phyloP scores from a whole-genome alignment of 2,329 filamentous ascomycete species.

The Botrytis aclada region DNA sequence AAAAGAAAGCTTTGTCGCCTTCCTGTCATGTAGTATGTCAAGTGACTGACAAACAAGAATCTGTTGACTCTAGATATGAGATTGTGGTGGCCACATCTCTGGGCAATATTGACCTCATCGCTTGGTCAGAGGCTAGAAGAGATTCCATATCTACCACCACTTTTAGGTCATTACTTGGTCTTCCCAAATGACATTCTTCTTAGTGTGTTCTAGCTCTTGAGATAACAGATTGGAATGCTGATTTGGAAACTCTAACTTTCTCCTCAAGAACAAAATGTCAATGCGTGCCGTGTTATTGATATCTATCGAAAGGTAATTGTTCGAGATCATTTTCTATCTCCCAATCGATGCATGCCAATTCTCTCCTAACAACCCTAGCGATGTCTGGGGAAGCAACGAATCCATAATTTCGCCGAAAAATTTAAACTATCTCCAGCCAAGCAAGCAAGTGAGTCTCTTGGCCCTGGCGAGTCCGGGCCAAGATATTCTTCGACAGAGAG shows the following conservation, averaged over 20 bases:
- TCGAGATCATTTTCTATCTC: background rate
- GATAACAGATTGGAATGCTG: background rate
- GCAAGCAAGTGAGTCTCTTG: background rate
- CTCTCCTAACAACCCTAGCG: background rate
- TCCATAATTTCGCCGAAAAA: constrained; percentile 7
- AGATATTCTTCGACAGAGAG: background rate
- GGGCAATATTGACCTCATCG: background rate
- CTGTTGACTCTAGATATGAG: background rate
- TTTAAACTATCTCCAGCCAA: background rate
- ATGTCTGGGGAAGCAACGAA: background rate
- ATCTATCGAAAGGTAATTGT: background rate
- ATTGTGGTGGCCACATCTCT: background rate
- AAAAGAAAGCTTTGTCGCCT: background rate
- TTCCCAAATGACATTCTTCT: background rate
- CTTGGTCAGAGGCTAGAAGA: background rate
- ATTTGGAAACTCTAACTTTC: background rate
- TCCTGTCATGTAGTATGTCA: background rate
- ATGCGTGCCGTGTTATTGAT: background rate
- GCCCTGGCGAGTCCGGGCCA: background rate
- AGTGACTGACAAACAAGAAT: background rate
- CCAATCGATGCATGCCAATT: background rate
- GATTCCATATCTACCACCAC: background rate
- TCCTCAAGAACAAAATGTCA: background rate
- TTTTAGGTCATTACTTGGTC: background rate
- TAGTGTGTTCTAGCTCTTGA: constrained; percentile 3